phyloP scores from a whole-genome alignment of 2,329 filamentous ascomycete genomes.

The Zymoseptoria passerinii region DNA sequence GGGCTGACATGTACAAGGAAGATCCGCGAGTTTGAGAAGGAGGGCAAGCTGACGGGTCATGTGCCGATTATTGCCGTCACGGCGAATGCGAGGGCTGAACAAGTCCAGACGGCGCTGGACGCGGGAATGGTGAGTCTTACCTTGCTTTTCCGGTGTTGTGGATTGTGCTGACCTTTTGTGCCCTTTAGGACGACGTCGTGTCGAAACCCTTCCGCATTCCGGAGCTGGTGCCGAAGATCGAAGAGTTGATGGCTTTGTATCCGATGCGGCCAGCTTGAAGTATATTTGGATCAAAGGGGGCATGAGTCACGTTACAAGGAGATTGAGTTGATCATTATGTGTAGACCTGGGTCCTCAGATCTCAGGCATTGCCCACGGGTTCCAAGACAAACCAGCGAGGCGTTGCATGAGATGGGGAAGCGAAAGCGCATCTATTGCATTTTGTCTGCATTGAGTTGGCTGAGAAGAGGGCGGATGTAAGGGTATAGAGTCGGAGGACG shows the following conservation, averaged over 20 bases:
- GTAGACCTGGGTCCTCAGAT: background rate
- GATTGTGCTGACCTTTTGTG: slow-evolving; percentile 7
- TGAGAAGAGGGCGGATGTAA: background rate
- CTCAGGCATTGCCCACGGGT: too few species aligned
- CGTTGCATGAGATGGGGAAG: too few species aligned
- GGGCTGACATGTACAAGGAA: slow-evolving; percentile 63
- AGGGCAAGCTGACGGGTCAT: slow-evolving; percentile 53
- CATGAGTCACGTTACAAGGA: background rate
- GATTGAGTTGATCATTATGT: background rate
- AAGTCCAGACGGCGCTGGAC: slow-evolving; percentile 61
- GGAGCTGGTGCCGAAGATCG: slow-evolving; percentile 44
- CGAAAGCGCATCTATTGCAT: too few species aligned
- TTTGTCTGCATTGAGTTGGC: too few species aligned
- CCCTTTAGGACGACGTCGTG: slow-evolving; percentile 41
- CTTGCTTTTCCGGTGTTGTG: background rate
- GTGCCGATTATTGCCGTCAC: slow-evolving; percentile 80
- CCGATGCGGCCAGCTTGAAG: slow-evolving; percentile 16
- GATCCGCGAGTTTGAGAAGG: slow-evolving; percentile 59
- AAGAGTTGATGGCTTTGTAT: slow-evolving; percentile 35
- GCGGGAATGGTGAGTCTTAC: slow-evolving; percentile 56
- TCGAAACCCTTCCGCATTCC: slow-evolving; percentile 44
- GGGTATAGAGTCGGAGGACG: background rate
- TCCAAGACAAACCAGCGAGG: too few species aligned
- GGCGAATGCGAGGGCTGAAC: slow-evolving; percentile 67
- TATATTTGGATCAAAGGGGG: background rate